Conservation (phyloP, 305 asterid species). For the Rubia balearica region DNA sequence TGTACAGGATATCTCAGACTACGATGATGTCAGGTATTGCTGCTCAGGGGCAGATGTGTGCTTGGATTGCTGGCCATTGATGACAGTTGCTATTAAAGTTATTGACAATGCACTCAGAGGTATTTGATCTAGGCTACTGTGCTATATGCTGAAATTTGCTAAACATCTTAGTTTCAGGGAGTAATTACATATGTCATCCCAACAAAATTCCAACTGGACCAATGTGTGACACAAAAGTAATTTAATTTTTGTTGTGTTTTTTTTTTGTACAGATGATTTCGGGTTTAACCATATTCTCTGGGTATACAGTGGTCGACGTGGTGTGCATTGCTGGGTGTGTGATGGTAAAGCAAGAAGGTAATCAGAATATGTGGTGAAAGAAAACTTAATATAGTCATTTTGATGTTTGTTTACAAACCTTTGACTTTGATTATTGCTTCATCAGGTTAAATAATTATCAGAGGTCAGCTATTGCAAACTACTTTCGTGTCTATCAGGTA, state of each 20-base stretch:
- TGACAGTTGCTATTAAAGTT: slow-evolving; percentile 88
- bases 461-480: slow-evolving; percentile 75
- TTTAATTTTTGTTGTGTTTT: slow-evolving; percentile 1
- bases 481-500: slow-evolving; percentile 85
- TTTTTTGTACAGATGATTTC: slow-evolving; percentile 63
- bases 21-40: slow-evolving; percentile 94
- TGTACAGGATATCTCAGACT: slow-evolving; percentile 77
- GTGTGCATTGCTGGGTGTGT: slow-evolving; percentile 99
- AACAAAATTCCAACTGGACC: background rate
- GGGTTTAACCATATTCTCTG: slow-evolving; percentile 86
- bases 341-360: slow-evolving; percentile 95
- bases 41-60: slow-evolving; percentile 96
- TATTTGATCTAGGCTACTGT: slow-evolving; percentile 17
- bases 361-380: slow-evolving; percentile 17
- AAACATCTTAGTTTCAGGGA: background rate
- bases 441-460: slow-evolving; percentile 77
- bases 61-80: slow-evolving; percentile 86
- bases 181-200: background rate
- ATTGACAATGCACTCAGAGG: slow-evolving; percentile 94
- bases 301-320: slow-evolving; percentile 98
- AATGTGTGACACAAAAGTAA: background rate
- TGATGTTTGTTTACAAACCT: slow-evolving; percentile 9
- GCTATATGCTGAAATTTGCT: too few species aligned
- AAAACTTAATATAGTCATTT: background rate
- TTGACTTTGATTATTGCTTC: slow-evolving; percentile 17